Evolutionary conservation across 306 rosid species (phyloP), one percentile per base, ranked within the genome.

Genomic region (Gleditsia sinensis): DNA sequence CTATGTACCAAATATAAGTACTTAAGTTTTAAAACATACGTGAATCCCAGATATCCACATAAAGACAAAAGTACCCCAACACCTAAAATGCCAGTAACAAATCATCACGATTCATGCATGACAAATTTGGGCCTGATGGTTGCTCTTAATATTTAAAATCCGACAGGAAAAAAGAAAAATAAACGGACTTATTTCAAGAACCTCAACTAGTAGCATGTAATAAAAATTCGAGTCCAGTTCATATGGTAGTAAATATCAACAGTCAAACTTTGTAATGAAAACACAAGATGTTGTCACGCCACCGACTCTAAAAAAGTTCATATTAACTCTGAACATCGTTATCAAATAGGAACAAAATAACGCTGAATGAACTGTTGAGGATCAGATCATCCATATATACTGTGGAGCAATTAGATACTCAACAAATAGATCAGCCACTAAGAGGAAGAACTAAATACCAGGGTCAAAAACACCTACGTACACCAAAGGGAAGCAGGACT

Each of bases 381-480:
- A 67, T 37, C 58, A 32, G 51, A 81, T 32, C n/a, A 21, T 76
- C 64, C 37, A 58, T 43, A 30, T 59, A n/a, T 59, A 48, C 42
- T 62, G 40, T 24, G 36, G 9, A 53, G 13, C 37, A 75, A 74
- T 16, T 64, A 48, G 55, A 64, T 5, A 16, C 51, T 37, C 23
- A 21, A 64, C 17, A 60, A 51, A 36, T 66, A 34, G 3, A 77
- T 49, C 67, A 66, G n/a, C 53, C 60, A 51, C 66, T 27, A 69
- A 28, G 53, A 25, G 43, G 76, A 63, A 64, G 46, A 66, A 64
- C 54, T 37, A 51, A 70, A 25, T 68, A 63, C 56, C 71, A 56
- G 40, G 51, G 67, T 33, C 70, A 55, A 71, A 71, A 71, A 43
- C 27, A 36, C 69, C 69, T 3, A 19, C 69, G 65, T 3, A 19